phyloP scores from a whole-genome alignment of 129 eudicot genomes.

The Scalesia atractyloides region DNA sequence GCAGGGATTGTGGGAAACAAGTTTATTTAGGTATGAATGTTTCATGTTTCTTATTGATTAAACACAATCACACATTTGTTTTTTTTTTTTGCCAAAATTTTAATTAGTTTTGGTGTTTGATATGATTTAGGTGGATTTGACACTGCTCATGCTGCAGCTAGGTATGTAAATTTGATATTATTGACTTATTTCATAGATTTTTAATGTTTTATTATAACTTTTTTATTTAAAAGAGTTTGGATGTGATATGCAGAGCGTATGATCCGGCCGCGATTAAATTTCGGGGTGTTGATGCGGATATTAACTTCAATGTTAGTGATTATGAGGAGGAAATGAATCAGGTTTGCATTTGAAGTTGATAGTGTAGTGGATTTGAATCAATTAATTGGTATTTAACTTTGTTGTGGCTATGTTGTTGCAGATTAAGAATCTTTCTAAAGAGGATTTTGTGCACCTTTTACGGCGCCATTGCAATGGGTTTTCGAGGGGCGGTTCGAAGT shows the following conservation, averaged over 20 bases:
- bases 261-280: conserved; percentile 80
- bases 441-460: conserved; percentile 72
- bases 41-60: conserved; percentile 1
- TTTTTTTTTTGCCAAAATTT: conserved; percentile 19
- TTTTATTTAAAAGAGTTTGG: background rate
- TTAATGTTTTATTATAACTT: too few relatives aligned
- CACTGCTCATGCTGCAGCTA: conserved; percentile 93
- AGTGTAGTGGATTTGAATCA: background rate
- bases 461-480: conserved; percentile 75
- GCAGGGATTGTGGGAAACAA: conserved; percentile 91
- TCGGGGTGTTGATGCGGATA: conserved; percentile 74
- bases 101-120: conserved; percentile 19
- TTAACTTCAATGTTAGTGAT: conserved; percentile 55
- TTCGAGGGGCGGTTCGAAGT: conserved; percentile 71
- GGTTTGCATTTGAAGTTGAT: conserved; percentile 35
- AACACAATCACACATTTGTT: conserved; percentile 1
- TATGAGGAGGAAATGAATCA: conserved; percentile 72
- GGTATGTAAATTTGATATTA: conserved; percentile 39
- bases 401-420: conserved; percentile 31
- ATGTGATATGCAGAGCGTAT: conserved; percentile 53
- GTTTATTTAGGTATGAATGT: conserved; percentile 70
- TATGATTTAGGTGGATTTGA: conserved; percentile 78
- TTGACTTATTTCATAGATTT: background rate
- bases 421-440: conserved; percentile 63
- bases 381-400: conserved; percentile 2